These are phyloP conservation scores for Dictyostelium firmibasis DNA, from an alignment of 78 protist species.

Conservation along the genomic window DNA sequence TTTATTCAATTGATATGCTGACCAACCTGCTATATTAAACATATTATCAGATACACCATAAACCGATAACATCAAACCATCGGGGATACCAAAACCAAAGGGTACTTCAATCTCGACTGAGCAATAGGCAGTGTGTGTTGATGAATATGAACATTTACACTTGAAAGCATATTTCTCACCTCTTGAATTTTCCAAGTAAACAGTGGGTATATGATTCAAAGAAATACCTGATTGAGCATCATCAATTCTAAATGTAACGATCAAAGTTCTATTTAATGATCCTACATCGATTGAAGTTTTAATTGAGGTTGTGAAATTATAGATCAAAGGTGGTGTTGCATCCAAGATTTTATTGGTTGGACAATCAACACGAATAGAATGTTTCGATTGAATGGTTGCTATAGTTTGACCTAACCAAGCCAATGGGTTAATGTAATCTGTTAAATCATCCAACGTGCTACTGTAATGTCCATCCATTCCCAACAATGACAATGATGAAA, in stretches of 20 bases:
- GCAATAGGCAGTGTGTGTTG: neutral
- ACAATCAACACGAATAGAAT: neutral
- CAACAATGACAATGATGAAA: neutral
- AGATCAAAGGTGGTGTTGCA: neutral
- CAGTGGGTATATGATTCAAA: neutral
- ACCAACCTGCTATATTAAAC: neutral
- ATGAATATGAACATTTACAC: neutral
- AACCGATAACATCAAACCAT: neutral
- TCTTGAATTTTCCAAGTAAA: neutral
- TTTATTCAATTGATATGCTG: neutral
- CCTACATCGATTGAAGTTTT: neutral
- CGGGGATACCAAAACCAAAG: slow-evolving; percentile 15
- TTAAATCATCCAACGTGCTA: neutral
- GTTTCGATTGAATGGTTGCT: neutral
- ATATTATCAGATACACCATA: neutral
- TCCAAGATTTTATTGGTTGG: neutral
- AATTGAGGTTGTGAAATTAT: neutral
- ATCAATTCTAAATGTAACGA: neutral
- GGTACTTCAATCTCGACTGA: neutral
- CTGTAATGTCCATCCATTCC: neutral
- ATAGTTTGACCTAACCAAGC: neutral
- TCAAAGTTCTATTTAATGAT: neutral
- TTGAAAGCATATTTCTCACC: neutral
- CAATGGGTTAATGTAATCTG: neutral
- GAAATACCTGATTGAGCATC: neutral